Conservation (phyloP, 768 basidiomycete genomes). For the Brasilioporus rufonigricans region DNA sequence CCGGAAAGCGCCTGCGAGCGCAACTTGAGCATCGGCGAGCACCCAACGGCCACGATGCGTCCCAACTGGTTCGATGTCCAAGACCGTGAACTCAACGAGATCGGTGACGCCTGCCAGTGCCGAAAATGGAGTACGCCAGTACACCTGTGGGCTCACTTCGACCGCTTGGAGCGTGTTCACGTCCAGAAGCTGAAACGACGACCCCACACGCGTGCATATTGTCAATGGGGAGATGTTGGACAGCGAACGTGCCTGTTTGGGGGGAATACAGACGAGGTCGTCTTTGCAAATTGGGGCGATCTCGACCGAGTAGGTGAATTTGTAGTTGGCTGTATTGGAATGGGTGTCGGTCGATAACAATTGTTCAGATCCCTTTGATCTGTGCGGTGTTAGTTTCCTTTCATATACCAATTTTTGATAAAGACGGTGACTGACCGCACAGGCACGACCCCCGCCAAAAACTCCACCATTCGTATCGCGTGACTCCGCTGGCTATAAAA, state of each 20-base stretch:
- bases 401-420: neutral
- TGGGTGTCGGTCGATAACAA: slow-evolving; percentile 92
- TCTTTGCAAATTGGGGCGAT: slow-evolving; percentile 98
- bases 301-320: slow-evolving; percentile 96
- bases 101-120: slow-evolving; percentile 79
- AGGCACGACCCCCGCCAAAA: slow-evolving; percentile 84
- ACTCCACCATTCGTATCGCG: slow-evolving; percentile 96
- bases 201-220: slow-evolving; percentile 88
- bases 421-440: slow-evolving; percentile 58
- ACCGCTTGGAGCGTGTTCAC: slow-evolving; percentile 79
- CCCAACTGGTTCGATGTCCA: slow-evolving; percentile 88
- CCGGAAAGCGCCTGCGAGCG: slow-evolving; percentile 75
- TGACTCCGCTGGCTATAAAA: slow-evolving; percentile 91
- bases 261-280: slow-evolving; percentile 88
- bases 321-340: slow-evolving; percentile 90
- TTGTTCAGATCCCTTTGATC: slow-evolving; percentile 93
- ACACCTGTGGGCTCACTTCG: slow-evolving; percentile 75
- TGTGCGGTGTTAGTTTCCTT: slow-evolving; percentile 27
- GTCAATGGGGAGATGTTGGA: slow-evolving; percentile 88
- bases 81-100: slow-evolving; percentile 90
- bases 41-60: slow-evolving; percentile 72
- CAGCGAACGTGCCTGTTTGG: slow-evolving; percentile 75
- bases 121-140: slow-evolving; percentile 92
- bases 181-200: slow-evolving; percentile 88
- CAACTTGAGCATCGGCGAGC: slow-evolving; percentile 87